phyloP scores from a whole-genome alignment of 805 yeast genomes.

The Nakazawaea wyomingensis region DNA sequence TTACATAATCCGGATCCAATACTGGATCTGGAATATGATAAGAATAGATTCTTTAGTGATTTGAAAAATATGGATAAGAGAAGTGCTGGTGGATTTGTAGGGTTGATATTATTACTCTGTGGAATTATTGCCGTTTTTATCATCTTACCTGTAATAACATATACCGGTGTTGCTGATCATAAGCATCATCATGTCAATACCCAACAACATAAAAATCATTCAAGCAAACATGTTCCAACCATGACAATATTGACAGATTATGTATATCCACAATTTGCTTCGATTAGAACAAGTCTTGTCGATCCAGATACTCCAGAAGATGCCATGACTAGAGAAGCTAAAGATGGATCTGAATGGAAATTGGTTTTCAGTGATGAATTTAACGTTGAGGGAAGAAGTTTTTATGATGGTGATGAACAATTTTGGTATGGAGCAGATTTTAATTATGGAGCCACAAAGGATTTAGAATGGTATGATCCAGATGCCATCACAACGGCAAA shows the following conservation, averaged over 20 bases:
- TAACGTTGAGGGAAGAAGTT: slow-evolving; percentile 42
- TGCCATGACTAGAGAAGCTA: slow-evolving; percentile 35
- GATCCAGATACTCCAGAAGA: slow-evolving; percentile 57
- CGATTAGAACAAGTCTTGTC: slow-evolving; percentile 47
- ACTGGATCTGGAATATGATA: slow-evolving; percentile 82
- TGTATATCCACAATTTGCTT: slow-evolving; percentile 44
- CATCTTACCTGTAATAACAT: slow-evolving; percentile 79
- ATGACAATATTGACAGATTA: slow-evolving; percentile 42
- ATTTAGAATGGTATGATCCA: slow-evolving; percentile 49
- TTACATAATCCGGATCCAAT: slow-evolving; percentile 95
- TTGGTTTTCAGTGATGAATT: slow-evolving; percentile 45
- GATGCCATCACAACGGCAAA: slow-evolving; percentile 38
- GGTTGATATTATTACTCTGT: slow-evolving; percentile 49
- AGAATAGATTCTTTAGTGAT: slow-evolving; percentile 59
- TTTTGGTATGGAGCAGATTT: slow-evolving; percentile 40
- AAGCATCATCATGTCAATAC: slow-evolving; percentile 5
- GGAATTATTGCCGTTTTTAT: slow-evolving; percentile 68
- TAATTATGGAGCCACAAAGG: slow-evolving; percentile 42
- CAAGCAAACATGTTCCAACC: slow-evolving; percentile 14
- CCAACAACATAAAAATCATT: slow-evolving; percentile 11
- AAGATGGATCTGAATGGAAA: slow-evolving; percentile 33
- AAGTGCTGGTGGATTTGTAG: slow-evolving; percentile 58
- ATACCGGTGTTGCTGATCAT: slow-evolving; percentile 53
- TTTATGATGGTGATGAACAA: slow-evolving; percentile 44
- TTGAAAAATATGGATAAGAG: slow-evolving; percentile 61